Evolutionary conservation across 2,329 filamentous ascomycete species (phyloP), one percentile per base, ranked within the genome.

Genomic region (Ophiosphaerella korrae): DNA sequence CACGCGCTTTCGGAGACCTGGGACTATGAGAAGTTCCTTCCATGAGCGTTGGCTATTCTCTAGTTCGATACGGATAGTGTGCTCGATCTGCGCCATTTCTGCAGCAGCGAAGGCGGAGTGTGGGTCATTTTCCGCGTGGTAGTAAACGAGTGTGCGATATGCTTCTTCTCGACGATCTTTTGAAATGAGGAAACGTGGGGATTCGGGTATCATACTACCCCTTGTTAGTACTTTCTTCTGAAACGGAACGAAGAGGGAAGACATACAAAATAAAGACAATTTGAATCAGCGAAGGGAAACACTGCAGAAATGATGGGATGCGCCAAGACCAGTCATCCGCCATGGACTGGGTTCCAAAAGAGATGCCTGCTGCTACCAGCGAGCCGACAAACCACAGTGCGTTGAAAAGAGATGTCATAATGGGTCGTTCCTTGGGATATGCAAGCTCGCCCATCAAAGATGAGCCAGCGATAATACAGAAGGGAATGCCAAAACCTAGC

Each of bases 381-480:
- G 74, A 70, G 18, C 83, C 84, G 45, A 84, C 67, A 66, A 87
- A 87, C 83, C 84, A 88, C 42, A 87, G 71, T 51, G 83, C 86
- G 70, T 88, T 88, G 73, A 88, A 88, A 42, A 88, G 78, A 12
- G 85, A 79, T 1, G 84, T 88, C 49, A 88, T 79, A 7, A 81
- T 81, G 3, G 81, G 84, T 61, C 85, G 83, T 69, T 88, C 85
- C 64, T 88, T 85, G 8, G 85, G 85, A 62, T 88, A 85, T 65
- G 81, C 83, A 53, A 88, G 82, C 73, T 88, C 86, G 5, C 83
- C 84, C 21, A 88, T 78, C 11, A 88, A 76, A 42, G 87, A 77
- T 1, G 85, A 85, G 12, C 84, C 85, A 7, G 81, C 79, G 75
- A 86, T 83, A 61, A 87, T 85, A 0, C 84, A 77, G 52, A 87